phyloP scores from a whole-genome alignment of 768 basidiomycete species.

The Arthromyces matolae region DNA sequence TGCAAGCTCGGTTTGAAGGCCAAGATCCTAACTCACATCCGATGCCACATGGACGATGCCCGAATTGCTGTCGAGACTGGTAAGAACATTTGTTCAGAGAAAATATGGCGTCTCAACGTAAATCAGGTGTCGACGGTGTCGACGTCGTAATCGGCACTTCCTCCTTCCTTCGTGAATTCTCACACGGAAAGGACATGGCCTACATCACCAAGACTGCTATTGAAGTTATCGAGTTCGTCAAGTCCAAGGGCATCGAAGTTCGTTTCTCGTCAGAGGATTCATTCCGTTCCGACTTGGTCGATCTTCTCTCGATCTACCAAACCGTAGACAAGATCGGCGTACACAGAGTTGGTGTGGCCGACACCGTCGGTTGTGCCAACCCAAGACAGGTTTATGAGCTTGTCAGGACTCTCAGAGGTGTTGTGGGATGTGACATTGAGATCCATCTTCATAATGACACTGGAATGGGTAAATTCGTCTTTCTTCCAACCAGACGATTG shows the following conservation, averaged over 20 bases:
- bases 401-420: slow-evolving; percentile 91
- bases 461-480: slow-evolving; percentile 79
- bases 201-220: slow-evolving; percentile 99
- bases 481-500: background rate
- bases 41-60: slow-evolving; percentile 99
- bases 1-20: slow-evolving; percentile 97
- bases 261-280: slow-evolving; percentile 99
- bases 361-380: slow-evolving; percentile 99
- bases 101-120: background rate
- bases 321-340: slow-evolving; percentile 99
- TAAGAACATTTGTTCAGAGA: slow-evolving; percentile 27
- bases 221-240: slow-evolving; percentile 98
- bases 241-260: slow-evolving; percentile 99
- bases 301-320: slow-evolving; percentile 97
- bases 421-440: slow-evolving; percentile 97
- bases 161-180: slow-evolving; percentile 98
- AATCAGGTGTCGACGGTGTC: slow-evolving; percentile 91
- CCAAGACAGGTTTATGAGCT: slow-evolving; percentile 98
- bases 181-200: slow-evolving; percentile 99
- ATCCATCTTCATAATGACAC: slow-evolving; percentile 98
- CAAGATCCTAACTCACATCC: slow-evolving; percentile 98
- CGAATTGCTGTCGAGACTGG: slow-evolving; percentile 98
- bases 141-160: slow-evolving; percentile 99
- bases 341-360: slow-evolving; percentile 97
- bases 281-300: slow-evolving; percentile 99